These are phyloP conservation scores for Populus hybrid DNA, from an alignment of 441 rosid species.

Conservation along the genomic window DNA sequence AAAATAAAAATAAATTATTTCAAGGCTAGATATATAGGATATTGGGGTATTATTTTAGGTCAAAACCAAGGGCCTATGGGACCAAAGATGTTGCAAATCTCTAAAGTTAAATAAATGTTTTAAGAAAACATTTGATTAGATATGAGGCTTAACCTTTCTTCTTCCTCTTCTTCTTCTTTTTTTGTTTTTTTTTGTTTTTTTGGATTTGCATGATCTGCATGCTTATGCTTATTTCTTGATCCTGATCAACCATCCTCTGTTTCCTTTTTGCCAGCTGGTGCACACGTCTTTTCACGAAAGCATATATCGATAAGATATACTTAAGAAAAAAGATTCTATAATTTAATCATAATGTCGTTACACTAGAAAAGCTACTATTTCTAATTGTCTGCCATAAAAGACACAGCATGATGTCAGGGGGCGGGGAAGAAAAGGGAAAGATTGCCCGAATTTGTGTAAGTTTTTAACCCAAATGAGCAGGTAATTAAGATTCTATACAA, in stretches of 20 bases:
- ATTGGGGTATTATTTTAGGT: slow-evolving; percentile 6
- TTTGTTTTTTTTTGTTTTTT: not conserved
- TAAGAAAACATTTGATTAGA: not conserved
- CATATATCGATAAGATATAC: slow-evolving; percentile 14
- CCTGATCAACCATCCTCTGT: not conserved
- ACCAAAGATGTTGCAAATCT: slow-evolving; percentile 10
- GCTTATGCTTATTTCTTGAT: slow-evolving; percentile 7
- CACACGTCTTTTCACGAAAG: slow-evolving; percentile 28
- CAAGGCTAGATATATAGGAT: not conserved
- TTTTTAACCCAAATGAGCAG: not conserved
- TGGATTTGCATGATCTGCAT: slow-evolving; percentile 23
- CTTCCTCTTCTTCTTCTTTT: no score
- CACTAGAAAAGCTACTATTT: not conserved
- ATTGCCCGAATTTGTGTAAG: not conserved
- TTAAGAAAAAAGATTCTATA: slow-evolving; percentile 3
- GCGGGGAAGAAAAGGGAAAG: not conserved
- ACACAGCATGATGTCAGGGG: not conserved
- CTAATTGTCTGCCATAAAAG: not conserved
- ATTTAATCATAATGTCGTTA: not conserved
- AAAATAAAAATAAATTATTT: no score
- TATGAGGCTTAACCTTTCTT: not conserved
- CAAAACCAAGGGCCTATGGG: slow-evolving; percentile 8
- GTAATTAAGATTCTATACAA: not conserved
- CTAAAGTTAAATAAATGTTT: not conserved
- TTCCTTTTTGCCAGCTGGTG: slow-evolving; percentile 16